These are phyloP conservation scores for Nicotiana otophora DNA, from an alignment of 257 asterid species.

Conservation along the genomic window DNA sequence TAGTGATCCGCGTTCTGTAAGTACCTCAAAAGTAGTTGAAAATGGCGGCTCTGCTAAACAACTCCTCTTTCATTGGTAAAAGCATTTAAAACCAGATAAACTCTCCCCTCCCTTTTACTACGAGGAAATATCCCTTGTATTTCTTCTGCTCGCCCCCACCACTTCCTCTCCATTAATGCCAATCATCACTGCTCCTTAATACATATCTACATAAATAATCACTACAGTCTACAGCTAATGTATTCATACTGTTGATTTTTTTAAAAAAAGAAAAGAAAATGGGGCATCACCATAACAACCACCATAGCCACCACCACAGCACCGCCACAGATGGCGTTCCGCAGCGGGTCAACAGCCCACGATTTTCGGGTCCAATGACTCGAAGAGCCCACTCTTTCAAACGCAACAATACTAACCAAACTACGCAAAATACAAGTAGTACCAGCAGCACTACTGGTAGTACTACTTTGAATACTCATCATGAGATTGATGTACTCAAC, in stretches of 20 bases:
- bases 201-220: not conserved
- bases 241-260: not conserved
- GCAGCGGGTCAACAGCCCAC: constrained; percentile 86
- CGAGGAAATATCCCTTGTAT: not conserved
- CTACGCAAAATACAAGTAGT: constrained; percentile 12
- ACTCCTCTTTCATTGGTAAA: not conserved
- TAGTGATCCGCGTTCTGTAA: not conserved
- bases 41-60: constrained; percentile 7
- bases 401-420: constrained; percentile 39
- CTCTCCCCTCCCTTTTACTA: not conserved
- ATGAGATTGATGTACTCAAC: constrained; percentile 75
- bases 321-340: constrained; percentile 59
- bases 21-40: constrained; percentile 1
- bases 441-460: not conserved
- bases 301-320: constrained; percentile 44
- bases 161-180: constrained; percentile 10
- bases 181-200: not conserved
- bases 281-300: constrained; percentile 79
- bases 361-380: constrained; percentile 90
- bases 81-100: not conserved
- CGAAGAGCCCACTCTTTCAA: constrained; percentile 83
- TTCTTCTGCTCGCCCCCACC: not conserved
- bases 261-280: constrained; percentile 11
- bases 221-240: not conserved
- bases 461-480: constrained; percentile 20